Evolutionary conservation across 2,329 filamentous ascomycete species (phyloP), one percentile per base, ranked within the genome.

Genomic region (Xylariales sp.): DNA sequence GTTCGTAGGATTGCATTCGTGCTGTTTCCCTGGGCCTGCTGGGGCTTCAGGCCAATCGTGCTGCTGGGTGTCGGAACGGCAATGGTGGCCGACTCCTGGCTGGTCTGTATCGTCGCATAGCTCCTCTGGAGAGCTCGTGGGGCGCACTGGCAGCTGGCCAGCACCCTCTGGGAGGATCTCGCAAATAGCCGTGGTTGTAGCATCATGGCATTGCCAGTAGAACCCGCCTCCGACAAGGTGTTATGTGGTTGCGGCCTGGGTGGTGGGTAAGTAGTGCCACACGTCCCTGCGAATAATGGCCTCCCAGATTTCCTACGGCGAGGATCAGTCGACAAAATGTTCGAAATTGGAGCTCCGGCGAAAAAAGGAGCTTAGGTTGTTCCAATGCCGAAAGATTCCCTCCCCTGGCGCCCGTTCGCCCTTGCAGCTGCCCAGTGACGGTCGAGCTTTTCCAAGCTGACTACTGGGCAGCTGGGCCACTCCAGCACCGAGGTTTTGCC

Each of bases 1-100:
- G 86, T 93, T 53, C 88, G 82, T 61, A 97, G 60, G 30, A 73
- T 65, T 13, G 67, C 62, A 13, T 67, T 58, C 28, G 68, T 54
- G 29, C 59, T 56, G 15, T 59, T 51, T 40, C 43, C 42, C 16
- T 51, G 44, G 11, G 24, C 17, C 12, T 30, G 28, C 24, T 34
- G 34, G 14, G 48, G 31, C 17, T 29, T 38, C 11, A 46, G 33
- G 5, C 40, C 35, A 16, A 45, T 27, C 29, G 46, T 38, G 29
- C 44, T 40, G 37, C 43, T 47, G 16, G 44, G 40, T 18, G 44
- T 52, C 33, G 18, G 48, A 40, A 33, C 46, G 43, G 15, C 30
- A 2, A 36, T 42, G 14, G 40, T 40, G 29, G 31, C 40, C 10
- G 45, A 41, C 18, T 45, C 33, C 16, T 45, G 34, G 27, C 40